phyloP scores from a whole-genome alignment of 163 green algal species.

The Prototheca wickerhamii region DNA sequence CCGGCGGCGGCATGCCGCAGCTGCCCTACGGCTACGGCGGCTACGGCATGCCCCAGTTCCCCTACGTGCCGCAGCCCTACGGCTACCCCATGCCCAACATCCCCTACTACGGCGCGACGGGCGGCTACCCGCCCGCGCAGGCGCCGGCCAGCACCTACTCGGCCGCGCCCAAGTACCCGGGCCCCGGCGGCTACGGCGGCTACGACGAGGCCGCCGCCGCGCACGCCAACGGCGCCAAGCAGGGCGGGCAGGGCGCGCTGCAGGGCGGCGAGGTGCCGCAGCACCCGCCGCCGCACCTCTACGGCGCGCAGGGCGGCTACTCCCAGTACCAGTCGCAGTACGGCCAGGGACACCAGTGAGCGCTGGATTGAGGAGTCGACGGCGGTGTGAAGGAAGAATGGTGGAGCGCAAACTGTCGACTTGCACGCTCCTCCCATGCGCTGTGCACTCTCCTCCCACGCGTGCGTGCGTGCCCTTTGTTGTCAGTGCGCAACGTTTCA shows the following conservation, averaged over 20 bases:
- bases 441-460: too few relatives aligned
- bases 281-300: too few relatives aligned
- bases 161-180: conserved; percentile 3
- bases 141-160: background rate
- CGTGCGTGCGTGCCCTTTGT: too few relatives aligned
- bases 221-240: background rate
- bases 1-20: conserved; percentile 11
- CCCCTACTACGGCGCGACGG: background rate
- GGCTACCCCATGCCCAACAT: conserved; percentile 14
- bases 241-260: background rate
- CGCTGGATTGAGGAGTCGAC: background rate
- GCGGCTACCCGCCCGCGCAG: background rate
- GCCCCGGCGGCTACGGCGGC: conserved; percentile 1
- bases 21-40: conserved; percentile 16
- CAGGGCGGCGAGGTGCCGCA: too few relatives aligned
- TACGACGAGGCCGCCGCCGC: conserved; percentile 7
- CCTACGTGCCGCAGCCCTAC: conserved; percentile 20
- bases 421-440: too few relatives aligned
- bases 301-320: background rate
- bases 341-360: background rate
- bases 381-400: background rate
- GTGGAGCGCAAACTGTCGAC: too few relatives aligned
- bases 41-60: conserved; percentile 17
- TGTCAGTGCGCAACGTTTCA: too few relatives aligned
- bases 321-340: background rate